Base-by-base conservation (phyloP, 2,329 filamentous ascomycete genomes). In the Neoascochyta sp. region DNA sequence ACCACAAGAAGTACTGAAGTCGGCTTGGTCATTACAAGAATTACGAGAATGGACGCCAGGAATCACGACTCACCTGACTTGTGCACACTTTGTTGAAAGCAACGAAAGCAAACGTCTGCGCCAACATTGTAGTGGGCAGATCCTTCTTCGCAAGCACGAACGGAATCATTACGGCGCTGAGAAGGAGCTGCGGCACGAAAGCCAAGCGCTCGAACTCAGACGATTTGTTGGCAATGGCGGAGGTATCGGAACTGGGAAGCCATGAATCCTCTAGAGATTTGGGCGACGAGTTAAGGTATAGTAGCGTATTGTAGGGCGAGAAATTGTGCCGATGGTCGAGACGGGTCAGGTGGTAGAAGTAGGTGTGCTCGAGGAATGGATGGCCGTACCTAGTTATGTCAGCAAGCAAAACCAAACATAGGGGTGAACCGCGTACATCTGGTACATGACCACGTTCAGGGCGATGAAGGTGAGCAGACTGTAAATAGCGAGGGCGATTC, bases 11-110 rank as follows among this genome's bases (percentile, higher is more conserved):
- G 62, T 98, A 98, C 87, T 95, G 27, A 4, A 11, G 6, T 6
- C 4, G 8, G 7, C 18, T 42, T 11, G 39, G 31, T 36, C 18
- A n/a, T n/a, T n/a, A n/a, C n/a, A n/a, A n/a, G n/a, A n/a, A n/a
- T n/a, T n/a, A n/a, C n/a, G n/a, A n/a, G n/a, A n/a, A n/a, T n/a
- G n/a, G n/a, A n/a, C n/a, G n/a, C n/a, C n/a, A 18, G 13, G 6
- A 11, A n/a, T 9, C 17, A 11, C 14, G 9, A 57, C 74, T 43
- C 75, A 92, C 87, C 75, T 96, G 90, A 54, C 88, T 95, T 3
- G 92, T 98, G 73, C 90, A 96, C 41, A 98, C 92, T 69, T 98
- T 98, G 68, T 98, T 98, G 51, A 96, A 96, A 0, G 88, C 82
- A 4, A 96, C 92, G 63, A 98, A 98, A 0, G 90, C 86, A 65